Conservation (phyloP, 805 yeast genomes). For the Wilhelminamyces savonicus region DNA sequence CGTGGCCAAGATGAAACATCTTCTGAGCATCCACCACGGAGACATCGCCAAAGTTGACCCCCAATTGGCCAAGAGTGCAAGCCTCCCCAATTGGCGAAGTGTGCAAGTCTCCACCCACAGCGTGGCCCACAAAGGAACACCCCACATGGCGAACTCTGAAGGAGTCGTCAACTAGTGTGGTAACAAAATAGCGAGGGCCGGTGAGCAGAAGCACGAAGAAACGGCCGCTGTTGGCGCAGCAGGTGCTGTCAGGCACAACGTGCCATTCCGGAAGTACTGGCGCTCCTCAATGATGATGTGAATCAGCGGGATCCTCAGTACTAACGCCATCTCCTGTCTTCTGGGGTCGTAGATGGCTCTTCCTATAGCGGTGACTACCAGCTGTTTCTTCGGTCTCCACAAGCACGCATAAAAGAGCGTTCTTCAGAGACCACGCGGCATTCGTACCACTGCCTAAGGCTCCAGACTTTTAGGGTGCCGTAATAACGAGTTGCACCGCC, state of each 20-base stretch:
- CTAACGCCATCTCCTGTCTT: conserved; percentile 7
- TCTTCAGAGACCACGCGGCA: too few species aligned
- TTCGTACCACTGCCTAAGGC: too few species aligned
- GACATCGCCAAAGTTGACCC: too few species aligned
- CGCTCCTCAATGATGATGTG: conserved; percentile 17
- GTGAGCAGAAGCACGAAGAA: conserved; percentile 39
- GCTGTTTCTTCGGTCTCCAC: conserved; percentile 51
- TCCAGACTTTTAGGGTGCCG: too few species aligned
- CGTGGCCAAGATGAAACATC: too few species aligned
- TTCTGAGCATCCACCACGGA: too few species aligned
- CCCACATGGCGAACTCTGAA: too few species aligned
- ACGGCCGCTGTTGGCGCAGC: conserved; percentile 43
- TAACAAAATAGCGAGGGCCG: conserved; percentile 35
- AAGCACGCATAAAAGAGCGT: conserved; percentile 42
- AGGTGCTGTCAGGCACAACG: conserved; percentile 20
- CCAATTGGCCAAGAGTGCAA: too few species aligned
- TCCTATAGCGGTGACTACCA: conserved; percentile 19
- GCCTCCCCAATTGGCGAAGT: too few species aligned
- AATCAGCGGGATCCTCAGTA: conserved; percentile 12
- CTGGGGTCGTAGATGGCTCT: conserved; percentile 18
- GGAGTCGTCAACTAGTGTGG: conserved; percentile 41
- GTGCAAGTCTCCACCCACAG: conserved; percentile 47
- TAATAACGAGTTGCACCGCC: too few species aligned
- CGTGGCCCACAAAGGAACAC: too few species aligned
- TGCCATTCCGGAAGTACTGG: conserved; percentile 8